Conservation (phyloP, 768 basidiomycete species). For the Boletus insuetus region DNA sequence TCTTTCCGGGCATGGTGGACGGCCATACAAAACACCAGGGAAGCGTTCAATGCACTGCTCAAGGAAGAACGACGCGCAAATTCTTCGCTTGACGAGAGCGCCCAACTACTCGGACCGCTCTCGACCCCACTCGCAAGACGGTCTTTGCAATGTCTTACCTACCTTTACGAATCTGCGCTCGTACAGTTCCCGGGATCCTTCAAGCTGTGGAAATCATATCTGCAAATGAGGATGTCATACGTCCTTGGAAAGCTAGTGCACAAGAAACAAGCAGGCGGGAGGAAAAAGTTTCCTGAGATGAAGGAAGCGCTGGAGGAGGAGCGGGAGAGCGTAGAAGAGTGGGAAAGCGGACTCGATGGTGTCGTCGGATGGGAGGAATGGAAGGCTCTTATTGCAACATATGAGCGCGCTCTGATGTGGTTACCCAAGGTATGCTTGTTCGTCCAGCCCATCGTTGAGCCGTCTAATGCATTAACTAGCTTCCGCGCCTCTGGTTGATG, state of each 20-base stretch:
- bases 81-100: slow-evolving; percentile 48
- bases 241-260: slow-evolving; percentile 74
- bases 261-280: slow-evolving; percentile 79
- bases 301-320: slow-evolving; percentile 88
- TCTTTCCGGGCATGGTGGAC: slow-evolving; percentile 94
- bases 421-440: slow-evolving; percentile 68
- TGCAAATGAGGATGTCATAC: slow-evolving; percentile 77
- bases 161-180: slow-evolving; percentile 93
- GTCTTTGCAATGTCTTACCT: slow-evolving; percentile 79
- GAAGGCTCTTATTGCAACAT: slow-evolving; percentile 81
- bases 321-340: slow-evolving; percentile 72
- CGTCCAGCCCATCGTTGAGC: neutral
- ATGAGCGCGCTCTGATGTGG: slow-evolving; percentile 95
- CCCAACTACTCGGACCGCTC: slow-evolving; percentile 73
- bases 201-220: slow-evolving; percentile 95
- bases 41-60: slow-evolving; percentile 54
- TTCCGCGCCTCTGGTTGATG: slow-evolving; percentile 92
- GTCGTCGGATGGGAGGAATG: slow-evolving; percentile 97
- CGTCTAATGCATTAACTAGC: slow-evolving; percentile 40
- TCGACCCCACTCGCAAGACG: slow-evolving; percentile 69
- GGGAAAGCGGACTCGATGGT: slow-evolving; percentile 84
- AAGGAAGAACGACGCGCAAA: slow-evolving; percentile 51
- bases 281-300: slow-evolving; percentile 91
- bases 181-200: slow-evolving; percentile 84
- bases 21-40: slow-evolving; percentile 74